phyloP scores from a whole-genome alignment of 805 yeast species.

The Schizosaccharomyces lindneri region DNA sequence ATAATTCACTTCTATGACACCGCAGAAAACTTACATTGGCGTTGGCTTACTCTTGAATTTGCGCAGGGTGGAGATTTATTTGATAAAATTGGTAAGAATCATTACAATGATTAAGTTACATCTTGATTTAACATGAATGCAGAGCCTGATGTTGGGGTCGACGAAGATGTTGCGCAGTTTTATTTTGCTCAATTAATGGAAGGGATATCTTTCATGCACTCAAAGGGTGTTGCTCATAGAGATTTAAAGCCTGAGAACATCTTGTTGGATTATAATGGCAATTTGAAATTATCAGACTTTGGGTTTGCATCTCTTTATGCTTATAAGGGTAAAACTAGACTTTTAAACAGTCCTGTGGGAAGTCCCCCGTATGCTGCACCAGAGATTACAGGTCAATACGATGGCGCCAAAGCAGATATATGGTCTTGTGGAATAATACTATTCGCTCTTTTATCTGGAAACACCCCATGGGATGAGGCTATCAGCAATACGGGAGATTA shows the following conservation, averaged over 20 bases:
- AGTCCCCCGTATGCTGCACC: conserved; percentile 67
- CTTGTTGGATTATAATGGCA: conserved; percentile 35
- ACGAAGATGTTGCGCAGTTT: conserved; percentile 38
- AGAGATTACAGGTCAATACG: conserved; percentile 27
- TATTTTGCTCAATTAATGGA: conserved; percentile 40
- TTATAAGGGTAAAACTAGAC: conserved; percentile 23
- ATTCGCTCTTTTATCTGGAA: conserved; percentile 38
- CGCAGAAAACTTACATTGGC: conserved; percentile 30
- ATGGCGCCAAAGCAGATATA: conserved; percentile 32
- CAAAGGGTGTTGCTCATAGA: conserved; percentile 39
- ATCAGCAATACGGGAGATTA: background rate
- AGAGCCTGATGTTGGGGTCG: conserved; percentile 50
- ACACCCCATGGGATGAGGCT: conserved; percentile 42
- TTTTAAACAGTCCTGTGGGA: conserved; percentile 34
- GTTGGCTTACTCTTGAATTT: conserved; percentile 42
- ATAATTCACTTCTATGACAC: conserved; percentile 30
- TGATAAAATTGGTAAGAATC: conserved; percentile 26
- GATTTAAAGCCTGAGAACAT: conserved; percentile 51
- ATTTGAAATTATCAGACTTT: conserved; percentile 51
- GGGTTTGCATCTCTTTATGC: conserved; percentile 43
- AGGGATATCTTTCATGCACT: conserved; percentile 36
- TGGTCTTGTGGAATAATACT: conserved; percentile 10
- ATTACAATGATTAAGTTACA: background rate
- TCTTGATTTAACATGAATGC: background rate
- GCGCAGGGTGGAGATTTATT: conserved; percentile 57